Evolutionary conservation across 1,284 basidiomycete species (phyloP), one percentile per base, ranked within the genome.

Genomic region (Sporisorium iseilematis-ciliati): DNA sequence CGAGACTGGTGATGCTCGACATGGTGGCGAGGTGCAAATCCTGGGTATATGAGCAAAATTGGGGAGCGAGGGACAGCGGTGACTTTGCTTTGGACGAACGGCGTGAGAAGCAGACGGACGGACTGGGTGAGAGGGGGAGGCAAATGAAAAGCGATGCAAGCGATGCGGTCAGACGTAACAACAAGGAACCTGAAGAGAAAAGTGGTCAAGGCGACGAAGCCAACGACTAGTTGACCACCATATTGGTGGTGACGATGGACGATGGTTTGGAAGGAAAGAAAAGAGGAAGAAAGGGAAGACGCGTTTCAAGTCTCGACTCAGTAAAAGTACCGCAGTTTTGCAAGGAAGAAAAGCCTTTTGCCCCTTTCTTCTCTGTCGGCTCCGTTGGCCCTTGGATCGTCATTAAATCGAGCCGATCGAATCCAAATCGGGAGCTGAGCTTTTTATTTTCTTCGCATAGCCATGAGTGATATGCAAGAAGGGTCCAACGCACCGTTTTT

Each of bases 401-500:
- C 35, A 25, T n/a, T 4, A 25, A 35, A 25, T 48, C 48, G 26
- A 38, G 18, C 20, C 50, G 50, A 52, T 25, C 18, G 11, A n/a
- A 7, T 8, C 3, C 11, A 21, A 5, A 53, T 53, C 51, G 51
- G 38, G 23, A 4, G 51, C 16, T 38, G 35, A 38, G 35, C 35
- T 38, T 38, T 14, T 41, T 2, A 12, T n/a, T 31, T 29, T 2
- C 3, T 41, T 26, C 7, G 25, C 16, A 25, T 29, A 31, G 3
- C 12, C 29, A 6, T 41, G n/a, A n/a, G n/a, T n/a, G n/a, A n/a
- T 7, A 53, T 66, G 65, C 58, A 58, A 20, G 35, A 52, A 69
- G 66, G 66, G 66, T 69, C 66, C 66, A 69, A 51, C 29, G n/a
- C n/a, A n/a, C n/a, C n/a, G n/a, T 40, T 18, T 41, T 41, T 42